Evolutionary conservation across 108 stramenopile species (phyloP).

Genomic region (Stephanodiscus minutulus): DNA sequence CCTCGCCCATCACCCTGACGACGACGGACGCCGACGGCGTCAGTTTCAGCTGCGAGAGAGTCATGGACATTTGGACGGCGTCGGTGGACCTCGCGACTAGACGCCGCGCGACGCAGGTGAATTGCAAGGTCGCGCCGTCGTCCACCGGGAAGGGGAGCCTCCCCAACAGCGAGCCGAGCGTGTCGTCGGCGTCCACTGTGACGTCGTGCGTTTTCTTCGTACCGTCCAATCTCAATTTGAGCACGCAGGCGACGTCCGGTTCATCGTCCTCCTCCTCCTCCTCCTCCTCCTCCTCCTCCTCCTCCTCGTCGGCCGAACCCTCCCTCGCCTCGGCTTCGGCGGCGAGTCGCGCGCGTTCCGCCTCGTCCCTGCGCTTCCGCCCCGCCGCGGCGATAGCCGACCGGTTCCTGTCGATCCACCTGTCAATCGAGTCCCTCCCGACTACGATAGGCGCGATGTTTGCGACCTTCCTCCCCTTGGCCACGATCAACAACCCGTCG

Average conservation of each 20-base stretch:
- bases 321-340: conserved; percentile 48
- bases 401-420: conserved; percentile 80
- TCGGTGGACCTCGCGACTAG: conserved; percentile 76
- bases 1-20: conserved; percentile 54
- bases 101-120: conserved; percentile 79
- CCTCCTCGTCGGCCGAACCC: conserved; percentile 44
- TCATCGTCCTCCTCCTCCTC: conserved; percentile 42
- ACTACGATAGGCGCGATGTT: conserved; percentile 77
- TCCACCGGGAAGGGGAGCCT: conserved; percentile 46
- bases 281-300: conserved; percentile 42
- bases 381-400: conserved; percentile 69
- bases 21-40: conserved; percentile 71
- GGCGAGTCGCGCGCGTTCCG: conserved; percentile 50
- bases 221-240: conserved; percentile 67
- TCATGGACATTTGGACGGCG: conserved; percentile 54
- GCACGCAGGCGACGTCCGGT: conserved; percentile 36
- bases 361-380: conserved; percentile 71
- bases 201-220: conserved; percentile 73
- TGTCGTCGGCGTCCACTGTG: conserved; percentile 58
- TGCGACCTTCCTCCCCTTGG: conserved; percentile 68
- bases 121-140: conserved; percentile 62
- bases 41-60: conserved; percentile 58
- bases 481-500: conserved; percentile 44
- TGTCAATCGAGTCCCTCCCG: conserved; percentile 79
- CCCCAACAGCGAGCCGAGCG: conserved; percentile 51